Percentiles rank a stretch among this genome's conserved stretches.
Evolutionary conservation across 139 green algal genomes (phyloP).

Genomic region (Coelastrella sp.): DNA sequence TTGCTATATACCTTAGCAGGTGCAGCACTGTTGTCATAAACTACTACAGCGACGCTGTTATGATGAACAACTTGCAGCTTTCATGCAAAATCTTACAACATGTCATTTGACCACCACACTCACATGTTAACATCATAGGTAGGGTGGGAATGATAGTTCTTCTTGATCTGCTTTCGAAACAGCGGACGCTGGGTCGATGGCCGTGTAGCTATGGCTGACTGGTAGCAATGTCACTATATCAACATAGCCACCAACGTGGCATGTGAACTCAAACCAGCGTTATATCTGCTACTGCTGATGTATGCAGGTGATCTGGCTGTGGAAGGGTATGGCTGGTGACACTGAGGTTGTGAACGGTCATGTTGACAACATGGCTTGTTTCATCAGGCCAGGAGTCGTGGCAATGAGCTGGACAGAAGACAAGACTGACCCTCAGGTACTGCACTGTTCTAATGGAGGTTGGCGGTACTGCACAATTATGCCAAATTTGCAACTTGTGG

Average conservation of each 20-base stretch:
- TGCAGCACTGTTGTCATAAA: neutral
- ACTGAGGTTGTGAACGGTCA: no score
- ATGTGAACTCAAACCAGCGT: neutral
- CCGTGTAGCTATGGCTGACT: no score
- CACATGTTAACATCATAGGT: neutral
- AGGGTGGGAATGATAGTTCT: neutral
- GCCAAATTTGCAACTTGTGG: neutral
- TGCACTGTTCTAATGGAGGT: neutral
- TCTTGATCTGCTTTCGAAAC: neutral
- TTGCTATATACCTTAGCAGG: neutral
- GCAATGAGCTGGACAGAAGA: conserved; percentile 81
- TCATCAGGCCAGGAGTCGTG: conserved; percentile 76
- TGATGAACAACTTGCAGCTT: neutral
- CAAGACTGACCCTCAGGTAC: conserved; percentile 64
- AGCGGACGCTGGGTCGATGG: no score
- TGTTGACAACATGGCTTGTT: no score
- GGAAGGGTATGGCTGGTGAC: conserved; percentile 79
- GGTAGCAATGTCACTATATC: no score
- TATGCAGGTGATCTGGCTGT: conserved; percentile 80
- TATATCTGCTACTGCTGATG: neutral
- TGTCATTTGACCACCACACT: neutral
- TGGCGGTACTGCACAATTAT: neutral
- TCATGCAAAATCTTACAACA: neutral
- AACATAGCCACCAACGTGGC: no score
- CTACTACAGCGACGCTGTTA: no score